Evolutionary conservation across 257 asterid species (phyloP).

Genomic region (Rhazya stricta): DNA sequence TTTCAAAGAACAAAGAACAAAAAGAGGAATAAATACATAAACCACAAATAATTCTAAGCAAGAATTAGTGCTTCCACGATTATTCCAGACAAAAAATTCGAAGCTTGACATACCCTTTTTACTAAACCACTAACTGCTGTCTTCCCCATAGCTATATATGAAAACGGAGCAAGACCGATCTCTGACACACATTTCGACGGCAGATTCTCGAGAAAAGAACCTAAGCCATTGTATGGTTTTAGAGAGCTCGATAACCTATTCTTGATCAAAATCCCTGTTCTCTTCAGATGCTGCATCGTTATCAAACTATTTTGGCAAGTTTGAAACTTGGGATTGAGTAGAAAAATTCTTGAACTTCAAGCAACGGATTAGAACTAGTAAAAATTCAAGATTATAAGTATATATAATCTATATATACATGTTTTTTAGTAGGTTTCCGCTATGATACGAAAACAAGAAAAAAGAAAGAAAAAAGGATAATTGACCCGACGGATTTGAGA

Average conservation of each 20-base stretch:
- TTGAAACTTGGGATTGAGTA: background rate
- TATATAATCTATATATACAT: background rate
- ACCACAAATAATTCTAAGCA: slow-evolving; percentile 8
- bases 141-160: slow-evolving; percentile 33
- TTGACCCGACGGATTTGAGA: background rate
- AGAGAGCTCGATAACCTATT: slow-evolving; percentile 24
- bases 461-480: background rate
- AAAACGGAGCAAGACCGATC: slow-evolving; percentile 37
- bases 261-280: slow-evolving; percentile 44
- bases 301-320: background rate
- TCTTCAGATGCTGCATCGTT: slow-evolving; percentile 34
- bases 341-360: background rate
- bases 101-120: slow-evolving; percentile 35
- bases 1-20: background rate
- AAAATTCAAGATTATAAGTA: background rate
- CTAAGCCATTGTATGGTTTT: slow-evolving; percentile 41
- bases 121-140: slow-evolving; percentile 26
- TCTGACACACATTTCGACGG: slow-evolving; percentile 25
- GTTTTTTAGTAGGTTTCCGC: background rate
- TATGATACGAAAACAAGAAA: background rate
- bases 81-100: background rate
- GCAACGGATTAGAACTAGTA: background rate
- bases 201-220: slow-evolving; percentile 13
- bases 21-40: background rate
- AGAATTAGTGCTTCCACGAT: background rate